Percentiles rank a stretch among this genome's conserved stretches.
phyloP scores from a whole-genome alignment of 306 rosid genomes.

The Cucumis melo region DNA sequence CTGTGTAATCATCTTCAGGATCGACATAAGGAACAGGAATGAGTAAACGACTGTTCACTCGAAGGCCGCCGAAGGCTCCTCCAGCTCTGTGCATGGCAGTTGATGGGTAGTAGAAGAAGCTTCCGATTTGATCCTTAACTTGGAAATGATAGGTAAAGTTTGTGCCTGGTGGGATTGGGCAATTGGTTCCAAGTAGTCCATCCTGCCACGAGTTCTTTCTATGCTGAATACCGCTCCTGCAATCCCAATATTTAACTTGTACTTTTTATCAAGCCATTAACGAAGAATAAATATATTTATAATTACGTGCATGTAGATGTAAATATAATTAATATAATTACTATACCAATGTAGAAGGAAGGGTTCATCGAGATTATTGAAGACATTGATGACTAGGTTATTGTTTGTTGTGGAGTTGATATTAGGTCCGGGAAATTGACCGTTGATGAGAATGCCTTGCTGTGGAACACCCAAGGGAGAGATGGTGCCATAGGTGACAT shows the following conservation, averaged over 20 bases:
- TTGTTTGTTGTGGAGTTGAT: constrained; percentile 74
- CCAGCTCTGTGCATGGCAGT: not conserved
- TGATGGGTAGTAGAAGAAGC: not conserved
- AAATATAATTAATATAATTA: too few species aligned
- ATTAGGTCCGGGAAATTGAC: constrained; percentile 67
- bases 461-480: constrained; percentile 74
- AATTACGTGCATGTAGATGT: not conserved
- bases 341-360: constrained; percentile 41
- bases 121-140: constrained; percentile 53
- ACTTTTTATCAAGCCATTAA: not conserved
- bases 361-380: constrained; percentile 77
- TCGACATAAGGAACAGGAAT: constrained; percentile 73
- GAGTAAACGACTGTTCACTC: constrained; percentile 42
- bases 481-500: constrained; percentile 55
- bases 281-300: not conserved
- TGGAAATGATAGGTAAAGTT: constrained; percentile 65
- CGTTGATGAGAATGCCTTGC: constrained; percentile 79
- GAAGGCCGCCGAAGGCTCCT: constrained; percentile 68
- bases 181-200: constrained; percentile 53
- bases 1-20: constrained; percentile 80
- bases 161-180: constrained; percentile 56
- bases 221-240: constrained; percentile 50
- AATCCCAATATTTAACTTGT: not conserved
- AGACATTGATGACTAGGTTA: constrained; percentile 46
- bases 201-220: constrained; percentile 87